Base-by-base conservation (phyloP, 1,284 basidiomycete genomes). In the Cutaneotrichosporon sp. region DNA sequence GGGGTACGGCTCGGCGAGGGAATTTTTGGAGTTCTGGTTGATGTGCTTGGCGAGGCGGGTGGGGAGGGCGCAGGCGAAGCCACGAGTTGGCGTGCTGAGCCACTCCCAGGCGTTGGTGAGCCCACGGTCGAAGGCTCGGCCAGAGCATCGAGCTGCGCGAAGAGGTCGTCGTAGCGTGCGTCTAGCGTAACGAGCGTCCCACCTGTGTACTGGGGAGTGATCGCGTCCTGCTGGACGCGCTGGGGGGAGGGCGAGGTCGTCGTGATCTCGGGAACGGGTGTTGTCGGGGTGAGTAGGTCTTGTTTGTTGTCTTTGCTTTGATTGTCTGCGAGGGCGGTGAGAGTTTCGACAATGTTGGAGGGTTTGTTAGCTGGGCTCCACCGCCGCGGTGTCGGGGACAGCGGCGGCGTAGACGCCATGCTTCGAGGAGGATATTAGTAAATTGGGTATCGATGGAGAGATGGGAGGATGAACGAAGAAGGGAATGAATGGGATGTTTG, bases 181-280 rank as follows among this genome's bases (percentile, higher is more conserved):
- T 42, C 52, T n/a, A 39, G 34, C 46, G 32, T 55, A 26, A 14
- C 39, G 37, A 22, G 29, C 33, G 49, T 46, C 14, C 46, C 41
- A 19, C 55, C 52, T 4, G 55, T 54, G n/a, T 35, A 42, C 31
- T 54, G 52, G 8, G 51, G 49, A 10, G 29, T 41, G 19, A 54
- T 26, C 19, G 54, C n/a, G 27, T 42, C 39, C 12, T n/a, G 24
- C 5, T 5, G 10, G 16, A 27, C 35, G 20, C 67, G 57, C 46
- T 62, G 59, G 24, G 70, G 70, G 12, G 68, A 69, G 26, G 70
- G 67, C 8, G 70, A 70, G 19, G 62, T 69, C 6, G 68, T 70
- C 19, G 57, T 54, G 26, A 70, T 69, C 11, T 64, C 61, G 43
- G 55, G 46, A 20, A 51, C 19, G 7, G 37, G 26, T 25, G 48